These are phyloP conservation scores for Trematosphaeria pertusa DNA, from an alignment of 2,329 filamentous ascomycete genomes.

Conservation along the genomic window DNA sequence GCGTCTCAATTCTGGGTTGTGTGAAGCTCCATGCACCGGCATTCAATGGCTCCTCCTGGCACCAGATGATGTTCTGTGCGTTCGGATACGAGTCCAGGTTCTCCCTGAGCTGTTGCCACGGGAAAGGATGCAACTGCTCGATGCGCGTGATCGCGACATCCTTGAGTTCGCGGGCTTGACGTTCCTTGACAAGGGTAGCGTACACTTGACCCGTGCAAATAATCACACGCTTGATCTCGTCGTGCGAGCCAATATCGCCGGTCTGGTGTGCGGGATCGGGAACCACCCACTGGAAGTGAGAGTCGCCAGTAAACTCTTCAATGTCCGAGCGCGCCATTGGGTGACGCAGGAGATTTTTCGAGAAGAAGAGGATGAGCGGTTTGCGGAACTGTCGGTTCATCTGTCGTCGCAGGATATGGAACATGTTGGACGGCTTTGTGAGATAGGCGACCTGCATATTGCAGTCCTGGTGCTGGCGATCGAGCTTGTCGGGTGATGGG, in stretches of 20 bases:
- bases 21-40: constrained; percentile 96
- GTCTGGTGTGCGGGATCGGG: constrained; percentile 83
- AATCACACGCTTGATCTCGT: constrained; percentile 92
- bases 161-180: constrained; percentile 82
- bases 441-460: constrained; percentile 99
- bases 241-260: constrained; percentile 75
- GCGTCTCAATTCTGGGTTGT: constrained; percentile 96
- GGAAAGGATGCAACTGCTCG: constrained; percentile 98
- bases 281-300: constrained; percentile 97
- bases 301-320: constrained; percentile 88
- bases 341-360: constrained; percentile 93
- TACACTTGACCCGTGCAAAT: constrained; percentile 96
- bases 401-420: constrained; percentile 95
- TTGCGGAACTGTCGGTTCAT: constrained; percentile 99
- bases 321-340: constrained; percentile 87
- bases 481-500: constrained; percentile 85
- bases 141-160: constrained; percentile 93
- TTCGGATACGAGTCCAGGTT: constrained; percentile 98
- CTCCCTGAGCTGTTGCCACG: constrained; percentile 94
- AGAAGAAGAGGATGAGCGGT: constrained; percentile 97
- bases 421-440: constrained; percentile 94
- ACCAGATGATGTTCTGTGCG: constrained; percentile 96
- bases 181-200: constrained; percentile 87
- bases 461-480: constrained; percentile 98
- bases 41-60: constrained; percentile 96